A percentile compares a stretch with the other conserved stretches of the same genome.
Evolutionary conservation across 495 filamentous ascomycete genomes (phyloP).

Genomic region (Neurospora sp.): DNA sequence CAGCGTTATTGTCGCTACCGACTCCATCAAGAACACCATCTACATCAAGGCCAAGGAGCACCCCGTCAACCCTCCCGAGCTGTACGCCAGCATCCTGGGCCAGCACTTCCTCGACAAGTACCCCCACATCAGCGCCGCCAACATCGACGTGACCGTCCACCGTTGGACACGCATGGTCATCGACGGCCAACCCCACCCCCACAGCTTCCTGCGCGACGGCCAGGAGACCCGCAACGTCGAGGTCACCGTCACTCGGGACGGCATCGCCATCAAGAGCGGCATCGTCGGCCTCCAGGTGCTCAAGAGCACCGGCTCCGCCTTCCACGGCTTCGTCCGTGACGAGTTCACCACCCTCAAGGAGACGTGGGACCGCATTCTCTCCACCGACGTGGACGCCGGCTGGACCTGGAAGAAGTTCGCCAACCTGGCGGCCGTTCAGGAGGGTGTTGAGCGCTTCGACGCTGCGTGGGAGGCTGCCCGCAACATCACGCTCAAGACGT

Average conservation of each 20-base stretch:
- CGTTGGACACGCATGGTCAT: slow-evolving; percentile 85
- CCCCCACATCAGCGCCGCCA: slow-evolving; percentile 71
- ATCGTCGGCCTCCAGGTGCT: slow-evolving; percentile 75
- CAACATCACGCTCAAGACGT: slow-evolving; percentile 77
- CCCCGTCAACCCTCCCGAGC: slow-evolving; percentile 86
- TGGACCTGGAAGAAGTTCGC: slow-evolving; percentile 77
- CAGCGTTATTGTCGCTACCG: slow-evolving; percentile 88
- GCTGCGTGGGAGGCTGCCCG: slow-evolving; percentile 64
- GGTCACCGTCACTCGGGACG: slow-evolving; percentile 43
- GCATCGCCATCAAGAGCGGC: slow-evolving; percentile 61
- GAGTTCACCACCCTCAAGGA: slow-evolving; percentile 86
- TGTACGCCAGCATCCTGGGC: slow-evolving; percentile 75
- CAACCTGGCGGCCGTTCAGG: slow-evolving; percentile 56
- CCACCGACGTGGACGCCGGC: slow-evolving; percentile 75
- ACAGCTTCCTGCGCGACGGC: slow-evolving; percentile 88
- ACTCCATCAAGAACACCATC: slow-evolving; percentile 96
- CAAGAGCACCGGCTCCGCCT: slow-evolving; percentile 94
- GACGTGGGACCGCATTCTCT: slow-evolving; percentile 89
- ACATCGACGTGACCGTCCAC: slow-evolving; percentile 73
- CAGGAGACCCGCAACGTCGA: slow-evolving; percentile 74
- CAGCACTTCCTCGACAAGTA: slow-evolving; percentile 85
- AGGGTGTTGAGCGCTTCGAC: slow-evolving; percentile 59
- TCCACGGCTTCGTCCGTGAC: slow-evolving; percentile 87
- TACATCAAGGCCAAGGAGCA: slow-evolving; percentile 90
- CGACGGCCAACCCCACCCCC: slow-evolving; percentile 87